Base-by-base conservation (phyloP, 805 yeast genomes). In the Saturnispora quitensis region DNA sequence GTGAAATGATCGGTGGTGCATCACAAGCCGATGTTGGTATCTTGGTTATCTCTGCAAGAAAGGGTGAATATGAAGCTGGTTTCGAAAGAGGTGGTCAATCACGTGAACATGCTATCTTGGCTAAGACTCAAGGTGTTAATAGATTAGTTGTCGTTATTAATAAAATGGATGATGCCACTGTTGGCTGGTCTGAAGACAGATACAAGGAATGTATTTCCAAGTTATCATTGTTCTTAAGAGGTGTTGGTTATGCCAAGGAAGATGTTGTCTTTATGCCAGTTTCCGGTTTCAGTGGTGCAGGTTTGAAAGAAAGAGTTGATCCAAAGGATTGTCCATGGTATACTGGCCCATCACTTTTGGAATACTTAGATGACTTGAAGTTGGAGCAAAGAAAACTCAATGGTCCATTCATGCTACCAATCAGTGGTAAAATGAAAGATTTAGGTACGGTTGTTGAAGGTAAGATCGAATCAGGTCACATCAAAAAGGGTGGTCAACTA, bases 1-100 rank as follows among this genome's bases (percentile, higher is more conserved):
- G 97, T 51, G 95, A 89, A 70, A 93, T 93, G 99, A 93, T 93
- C 76, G 98, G 98, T 63, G 99, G 99, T 71, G 99, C 99, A 18
- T 90, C 98, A 45, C 99, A 93, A 75, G 99, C 99, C 35, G 99
- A 93, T 73, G 93, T 91, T 53, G 99, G 99, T 73, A 81, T 93
- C 59, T 78, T 93, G 64, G 99, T 93, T 47, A 93, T 93, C 61
- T 87, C 96, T 57, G 98, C 98, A 45, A 86, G 99, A 78, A 89
- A 90, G 72, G 99, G 99, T 73, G 99, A 93, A 71, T 93, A 93
- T 72, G 99, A 93, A 75, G 93, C 99, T 51, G 99, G 99, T 56
- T 91, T 91, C 66, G 99, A 91, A 75, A 88, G 89, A 70, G 98
- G 98, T 64, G 99, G 99, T 60, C 99, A 91, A 75, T 90, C 98